phyloP scores from a whole-genome alignment of 2,329 filamentous ascomycete species.

The Trichoderma polysporum region DNA sequence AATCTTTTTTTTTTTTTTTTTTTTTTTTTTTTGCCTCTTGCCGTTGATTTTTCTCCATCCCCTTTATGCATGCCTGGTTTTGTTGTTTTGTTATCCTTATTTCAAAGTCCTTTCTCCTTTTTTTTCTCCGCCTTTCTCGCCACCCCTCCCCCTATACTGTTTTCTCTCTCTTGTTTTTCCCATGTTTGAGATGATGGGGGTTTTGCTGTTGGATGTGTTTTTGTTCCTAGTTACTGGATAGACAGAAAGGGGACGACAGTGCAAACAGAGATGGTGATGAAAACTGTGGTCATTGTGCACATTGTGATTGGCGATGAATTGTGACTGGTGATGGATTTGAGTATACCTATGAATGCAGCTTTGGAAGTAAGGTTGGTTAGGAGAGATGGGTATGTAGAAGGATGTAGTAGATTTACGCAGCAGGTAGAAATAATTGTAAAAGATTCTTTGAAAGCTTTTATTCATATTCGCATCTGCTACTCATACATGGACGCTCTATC shows the following conservation, averaged over 20 bases:
- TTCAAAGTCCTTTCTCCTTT: conserved; percentile 4
- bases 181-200: conserved; percentile 12
- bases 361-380: no score
- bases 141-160: not conserved
- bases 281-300: not conserved
- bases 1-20: not conserved
- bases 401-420: no score
- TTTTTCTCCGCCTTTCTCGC: not conserved
- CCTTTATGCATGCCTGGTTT: not conserved
- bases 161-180: conserved; percentile 6
- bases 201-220: conserved; percentile 17
- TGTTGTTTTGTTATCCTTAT: conserved; percentile 15
- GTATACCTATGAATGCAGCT: no score
- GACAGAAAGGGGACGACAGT: conserved; percentile 16
- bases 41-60: not conserved
- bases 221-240: conserved; percentile 19
- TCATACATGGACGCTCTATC: conserved; percentile 1
- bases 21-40: not conserved
- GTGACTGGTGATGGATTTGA: not conserved
- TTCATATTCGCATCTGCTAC: not conserved
- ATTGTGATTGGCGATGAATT: not conserved
- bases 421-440: no score
- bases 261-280: conserved; percentile 21
- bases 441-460: not conserved
- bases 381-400: no score